A percentile compares a stretch with the other conserved stretches of the same genome.
Conservation (phyloP, 1,284 basidiomycete genomes). For the Cryptococcus sp. region DNA sequence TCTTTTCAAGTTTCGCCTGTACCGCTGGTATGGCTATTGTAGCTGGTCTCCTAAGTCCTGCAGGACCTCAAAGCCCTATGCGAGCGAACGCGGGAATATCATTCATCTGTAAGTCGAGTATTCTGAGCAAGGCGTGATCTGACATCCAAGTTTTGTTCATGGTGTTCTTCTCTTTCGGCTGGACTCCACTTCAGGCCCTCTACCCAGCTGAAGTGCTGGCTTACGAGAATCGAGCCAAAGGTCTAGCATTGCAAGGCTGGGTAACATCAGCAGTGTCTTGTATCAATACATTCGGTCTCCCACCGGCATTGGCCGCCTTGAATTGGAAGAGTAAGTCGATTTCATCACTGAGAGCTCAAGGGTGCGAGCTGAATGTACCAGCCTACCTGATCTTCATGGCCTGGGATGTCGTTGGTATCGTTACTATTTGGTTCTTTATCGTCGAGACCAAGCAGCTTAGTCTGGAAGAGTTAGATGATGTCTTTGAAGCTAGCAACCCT, state of each 20-base stretch:
- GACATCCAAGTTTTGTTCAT: slow-evolving; percentile 21
- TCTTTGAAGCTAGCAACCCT: slow-evolving; percentile 54
- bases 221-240: slow-evolving; percentile 46
- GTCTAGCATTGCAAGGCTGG: slow-evolving; percentile 21
- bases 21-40: slow-evolving; percentile 27
- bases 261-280: slow-evolving; percentile 16
- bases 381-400: slow-evolving; percentile 55
- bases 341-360: too few species aligned
- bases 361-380: too few species aligned
- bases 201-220: slow-evolving; percentile 57
- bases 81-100: slow-evolving; percentile 32
- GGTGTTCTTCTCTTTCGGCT: slow-evolving; percentile 52
- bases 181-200: slow-evolving; percentile 57
- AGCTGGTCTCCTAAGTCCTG: slow-evolving; percentile 21
- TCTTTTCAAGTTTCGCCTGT: slow-evolving; percentile 19
- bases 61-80: slow-evolving; percentile 14
- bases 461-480: slow-evolving; percentile 56
- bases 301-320: slow-evolving; percentile 22
- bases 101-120: slow-evolving; percentile 28
- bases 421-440: slow-evolving; percentile 56
- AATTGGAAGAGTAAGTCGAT: background rate
- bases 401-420: slow-evolving; percentile 57
- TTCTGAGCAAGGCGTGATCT: too few species aligned
- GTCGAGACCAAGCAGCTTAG: slow-evolving; percentile 54
- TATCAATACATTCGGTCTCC: slow-evolving; percentile 38